A percentile compares a stretch with the other conserved stretches of the same genome.
phyloP scores from a whole-genome alignment of 208 protist genomes.

The Phytomonas francai region DNA sequence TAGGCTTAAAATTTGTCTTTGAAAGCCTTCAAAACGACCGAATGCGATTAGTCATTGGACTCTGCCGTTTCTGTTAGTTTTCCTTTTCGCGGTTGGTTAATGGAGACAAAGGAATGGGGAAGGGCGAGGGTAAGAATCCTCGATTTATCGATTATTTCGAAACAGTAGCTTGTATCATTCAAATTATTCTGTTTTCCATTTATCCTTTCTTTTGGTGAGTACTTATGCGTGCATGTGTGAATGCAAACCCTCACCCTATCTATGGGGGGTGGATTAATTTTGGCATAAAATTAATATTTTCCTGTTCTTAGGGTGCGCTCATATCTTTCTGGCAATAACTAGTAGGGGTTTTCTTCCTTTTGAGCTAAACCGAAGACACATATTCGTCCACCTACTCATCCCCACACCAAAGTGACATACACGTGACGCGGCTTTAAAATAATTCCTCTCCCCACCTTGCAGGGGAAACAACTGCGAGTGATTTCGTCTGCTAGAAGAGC shows the following conservation, averaged over 20 bases:
- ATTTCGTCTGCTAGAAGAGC: neutral
- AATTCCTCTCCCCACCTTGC: neutral
- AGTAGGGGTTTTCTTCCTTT: neutral
- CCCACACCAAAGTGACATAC: neutral
- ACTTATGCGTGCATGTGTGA: neutral
- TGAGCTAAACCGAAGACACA: neutral
- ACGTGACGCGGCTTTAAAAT: neutral
- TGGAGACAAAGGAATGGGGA: neutral
- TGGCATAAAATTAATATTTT: conserved; percentile 4
- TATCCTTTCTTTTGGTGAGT: neutral
- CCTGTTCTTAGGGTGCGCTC: neutral
- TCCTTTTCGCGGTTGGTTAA: neutral
- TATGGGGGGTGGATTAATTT: neutral
- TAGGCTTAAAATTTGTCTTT: neutral
- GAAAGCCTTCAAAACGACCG: neutral
- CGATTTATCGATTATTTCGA: neutral
- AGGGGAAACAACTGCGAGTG: neutral
- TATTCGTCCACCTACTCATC: neutral
- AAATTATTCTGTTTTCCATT: neutral
- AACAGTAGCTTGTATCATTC: neutral
- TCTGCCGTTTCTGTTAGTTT: neutral
- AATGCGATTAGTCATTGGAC: neutral
- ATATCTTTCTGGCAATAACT: neutral
- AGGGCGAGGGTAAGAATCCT: neutral
- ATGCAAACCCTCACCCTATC: neutral